These are phyloP conservation scores for Harringtonia lauricola DNA, from an alignment of 2,329 filamentous ascomycete species.

Conservation along the genomic window DNA sequence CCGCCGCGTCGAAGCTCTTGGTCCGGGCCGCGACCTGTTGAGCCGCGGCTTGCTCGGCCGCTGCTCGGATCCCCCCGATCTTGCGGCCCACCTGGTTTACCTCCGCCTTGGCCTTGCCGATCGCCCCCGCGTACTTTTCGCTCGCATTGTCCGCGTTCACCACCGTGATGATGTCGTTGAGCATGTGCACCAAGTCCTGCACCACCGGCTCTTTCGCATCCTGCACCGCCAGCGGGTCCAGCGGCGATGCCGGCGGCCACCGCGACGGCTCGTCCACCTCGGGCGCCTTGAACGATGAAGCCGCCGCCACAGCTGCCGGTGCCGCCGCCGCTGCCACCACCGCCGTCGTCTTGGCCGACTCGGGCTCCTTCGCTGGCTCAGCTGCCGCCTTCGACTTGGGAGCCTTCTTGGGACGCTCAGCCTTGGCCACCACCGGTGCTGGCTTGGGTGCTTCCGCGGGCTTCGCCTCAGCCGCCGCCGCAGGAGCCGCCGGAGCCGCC, in stretches of 20 bases:
- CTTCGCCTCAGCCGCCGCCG: constrained; percentile 13
- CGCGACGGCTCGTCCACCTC: constrained; percentile 57
- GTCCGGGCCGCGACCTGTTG: constrained; percentile 61
- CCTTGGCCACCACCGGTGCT: neutral
- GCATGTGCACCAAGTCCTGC: constrained; percentile 85
- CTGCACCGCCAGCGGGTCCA: constrained; percentile 67
- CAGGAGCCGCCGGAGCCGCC: neutral
- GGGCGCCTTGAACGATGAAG: constrained; percentile 36
- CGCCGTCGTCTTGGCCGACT: neutral
- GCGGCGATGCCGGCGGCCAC: constrained; percentile 53
- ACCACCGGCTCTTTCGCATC: constrained; percentile 78
- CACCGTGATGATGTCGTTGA: constrained; percentile 91
- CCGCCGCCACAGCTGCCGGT: constrained; percentile 12
- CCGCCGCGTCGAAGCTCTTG: constrained; percentile 73
- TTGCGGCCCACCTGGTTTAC: constrained; percentile 67
- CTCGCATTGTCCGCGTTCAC: constrained; percentile 79
- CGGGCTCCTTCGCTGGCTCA: neutral
- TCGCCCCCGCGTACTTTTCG: constrained; percentile 64
- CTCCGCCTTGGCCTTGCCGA: constrained; percentile 78
- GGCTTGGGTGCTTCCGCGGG: constrained; percentile 11
- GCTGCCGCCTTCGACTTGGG: neutral
- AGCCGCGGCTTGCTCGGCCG: constrained; percentile 60
- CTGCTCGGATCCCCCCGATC: constrained; percentile 62
- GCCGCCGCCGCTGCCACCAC: constrained; percentile 11
- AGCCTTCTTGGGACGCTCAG: too few species aligned